Evolutionary conservation across 768 basidiomycete species (phyloP).

Genomic region (Cubamyces sp.): DNA sequence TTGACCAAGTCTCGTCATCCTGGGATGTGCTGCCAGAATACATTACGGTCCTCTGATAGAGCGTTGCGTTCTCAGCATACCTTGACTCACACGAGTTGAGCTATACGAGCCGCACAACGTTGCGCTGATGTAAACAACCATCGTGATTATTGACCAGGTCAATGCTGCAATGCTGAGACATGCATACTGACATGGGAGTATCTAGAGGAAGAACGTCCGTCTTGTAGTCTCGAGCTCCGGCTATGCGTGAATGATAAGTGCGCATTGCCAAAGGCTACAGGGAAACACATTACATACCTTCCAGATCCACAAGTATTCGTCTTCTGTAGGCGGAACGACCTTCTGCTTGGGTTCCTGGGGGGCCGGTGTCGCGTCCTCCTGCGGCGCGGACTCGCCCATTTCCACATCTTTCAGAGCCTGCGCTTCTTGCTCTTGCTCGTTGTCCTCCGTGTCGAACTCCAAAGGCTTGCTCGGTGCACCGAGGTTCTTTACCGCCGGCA

Average conservation of each 20-base stretch:
- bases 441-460: slow-evolving; percentile 47
- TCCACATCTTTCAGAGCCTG: slow-evolving; percentile 29
- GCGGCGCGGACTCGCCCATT: slow-evolving; percentile 33
- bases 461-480: slow-evolving; percentile 64
- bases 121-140: no score
- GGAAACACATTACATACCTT: slow-evolving; percentile 57
- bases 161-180: no score
- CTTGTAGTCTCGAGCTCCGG: slow-evolving; percentile 92
- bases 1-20: no score
- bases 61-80: no score
- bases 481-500: slow-evolving; percentile 77
- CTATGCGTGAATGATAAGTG: slow-evolving; percentile 43
- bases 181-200: neutral
- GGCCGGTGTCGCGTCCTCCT: slow-evolving; percentile 35
- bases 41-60: no score
- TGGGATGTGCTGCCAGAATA: no score
- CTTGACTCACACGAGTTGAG: no score
- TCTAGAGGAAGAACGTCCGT: slow-evolving; percentile 86
- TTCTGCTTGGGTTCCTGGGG: slow-evolving; percentile 23
- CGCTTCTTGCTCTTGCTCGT: slow-evolving; percentile 11
- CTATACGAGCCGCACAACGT: no score
- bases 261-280: neutral
- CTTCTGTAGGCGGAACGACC: slow-evolving; percentile 63
- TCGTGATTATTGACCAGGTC: no score
- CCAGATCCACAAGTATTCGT: slow-evolving; percentile 89